A percentile compares a stretch with the other conserved stretches of the same genome.
These are phyloP conservation scores for Penicillium longicatenatum DNA, from an alignment of 495 filamentous ascomycete genomes.

Conservation along the genomic window DNA sequence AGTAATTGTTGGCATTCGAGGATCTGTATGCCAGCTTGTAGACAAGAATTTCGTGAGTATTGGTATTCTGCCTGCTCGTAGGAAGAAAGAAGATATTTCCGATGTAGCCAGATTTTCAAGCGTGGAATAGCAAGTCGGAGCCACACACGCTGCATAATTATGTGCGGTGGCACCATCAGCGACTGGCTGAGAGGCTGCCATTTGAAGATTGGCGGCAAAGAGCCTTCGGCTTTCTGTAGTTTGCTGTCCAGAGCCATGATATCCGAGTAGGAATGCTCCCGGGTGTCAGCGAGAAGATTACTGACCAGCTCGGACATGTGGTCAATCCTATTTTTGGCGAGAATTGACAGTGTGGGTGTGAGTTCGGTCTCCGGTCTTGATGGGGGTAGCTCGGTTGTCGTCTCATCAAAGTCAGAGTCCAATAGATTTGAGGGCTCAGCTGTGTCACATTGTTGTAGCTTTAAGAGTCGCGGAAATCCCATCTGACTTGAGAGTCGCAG, in stretches of 20 bases:
- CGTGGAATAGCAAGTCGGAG: neutral
- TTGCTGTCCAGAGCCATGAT: neutral
- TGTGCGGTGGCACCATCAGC: neutral
- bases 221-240: neutral
- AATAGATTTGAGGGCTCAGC: neutral
- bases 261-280: neutral
- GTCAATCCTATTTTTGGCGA: neutral
- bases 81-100: neutral
- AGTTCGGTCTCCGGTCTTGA: neutral
- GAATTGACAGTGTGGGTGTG: neutral
- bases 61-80: neutral
- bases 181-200: neutral
- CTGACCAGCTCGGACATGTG: neutral
- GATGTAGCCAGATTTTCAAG: neutral
- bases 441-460: neutral
- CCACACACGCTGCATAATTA: neutral
- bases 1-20: neutral
- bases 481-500: constrained; percentile 48
- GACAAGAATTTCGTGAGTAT: neutral
- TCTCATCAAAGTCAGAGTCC: neutral
- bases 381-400: neutral
- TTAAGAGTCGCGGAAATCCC: constrained; percentile 53
- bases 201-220: neutral
- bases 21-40: neutral
- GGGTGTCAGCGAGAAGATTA: neutral